Evolutionary conservation across 2,329 filamentous ascomycete species (phyloP).

Genomic region (Aspergillus latus): DNA sequence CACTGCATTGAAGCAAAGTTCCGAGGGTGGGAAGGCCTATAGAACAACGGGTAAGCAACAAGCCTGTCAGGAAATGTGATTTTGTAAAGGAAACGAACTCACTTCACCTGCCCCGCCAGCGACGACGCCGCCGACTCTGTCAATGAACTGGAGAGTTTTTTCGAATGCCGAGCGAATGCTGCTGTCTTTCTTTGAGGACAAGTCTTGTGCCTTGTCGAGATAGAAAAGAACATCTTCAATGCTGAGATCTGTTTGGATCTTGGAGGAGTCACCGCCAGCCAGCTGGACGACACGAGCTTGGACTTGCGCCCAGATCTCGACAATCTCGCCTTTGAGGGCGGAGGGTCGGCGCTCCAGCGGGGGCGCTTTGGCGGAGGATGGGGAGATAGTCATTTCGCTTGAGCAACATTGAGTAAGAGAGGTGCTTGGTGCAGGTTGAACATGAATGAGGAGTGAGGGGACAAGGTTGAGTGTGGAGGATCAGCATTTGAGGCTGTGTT

Average conservation of each 20-base stretch:
- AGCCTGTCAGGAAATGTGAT: background rate
- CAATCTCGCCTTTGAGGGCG: slow-evolving; percentile 17
- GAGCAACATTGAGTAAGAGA: background rate
- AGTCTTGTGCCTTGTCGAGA: slow-evolving; percentile 14
- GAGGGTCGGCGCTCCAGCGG: slow-evolving; percentile 9
- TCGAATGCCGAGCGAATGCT: slow-evolving; percentile 13
- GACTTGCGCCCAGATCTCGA: slow-evolving; percentile 19
- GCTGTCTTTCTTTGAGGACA: slow-evolving; percentile 9
- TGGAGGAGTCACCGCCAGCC: slow-evolving; percentile 14
- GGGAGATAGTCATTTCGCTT: slow-evolving; percentile 14
- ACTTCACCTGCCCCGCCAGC: slow-evolving; percentile 16
- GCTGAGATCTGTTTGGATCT: slow-evolving; percentile 10
- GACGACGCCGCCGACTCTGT: slow-evolving; percentile 18
- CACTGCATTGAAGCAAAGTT: slow-evolving; percentile 25
- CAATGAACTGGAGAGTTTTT: slow-evolving; percentile 19
- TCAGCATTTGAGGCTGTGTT: slow-evolving; percentile 9
- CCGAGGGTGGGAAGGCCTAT: slow-evolving; percentile 23
- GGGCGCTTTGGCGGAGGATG: slow-evolving; percentile 6
- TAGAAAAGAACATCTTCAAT: slow-evolving; percentile 15
- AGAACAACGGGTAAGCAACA: background rate
- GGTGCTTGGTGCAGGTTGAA: background rate
- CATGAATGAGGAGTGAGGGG: background rate
- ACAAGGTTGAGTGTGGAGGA: slow-evolving; percentile 7
- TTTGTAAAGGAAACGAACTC: background rate
- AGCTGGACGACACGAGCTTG: slow-evolving; percentile 20